Conservation (phyloP, 108 stramenopile genomes). For the Cyclotella atomus region DNA sequence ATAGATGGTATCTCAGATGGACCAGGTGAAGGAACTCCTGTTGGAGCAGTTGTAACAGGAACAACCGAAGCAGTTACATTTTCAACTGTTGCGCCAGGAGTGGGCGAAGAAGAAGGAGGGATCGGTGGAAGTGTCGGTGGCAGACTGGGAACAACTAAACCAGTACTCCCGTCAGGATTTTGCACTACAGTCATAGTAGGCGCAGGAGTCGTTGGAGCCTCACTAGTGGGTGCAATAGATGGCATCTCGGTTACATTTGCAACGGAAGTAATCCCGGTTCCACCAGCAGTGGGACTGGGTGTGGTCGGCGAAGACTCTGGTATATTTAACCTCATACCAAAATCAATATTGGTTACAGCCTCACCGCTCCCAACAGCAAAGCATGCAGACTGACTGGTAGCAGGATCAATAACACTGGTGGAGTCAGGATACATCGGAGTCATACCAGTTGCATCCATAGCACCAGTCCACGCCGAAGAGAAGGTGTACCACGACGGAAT, state of each 20-base stretch:
- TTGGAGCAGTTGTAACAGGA: too few relatives aligned
- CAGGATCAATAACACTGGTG: neutral
- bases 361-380: neutral
- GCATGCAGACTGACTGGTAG: neutral
- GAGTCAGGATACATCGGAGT: neutral
- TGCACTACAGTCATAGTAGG: neutral
- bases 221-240: neutral
- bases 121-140: too few relatives aligned
- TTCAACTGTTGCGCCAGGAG: too few relatives aligned
- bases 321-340: neutral
- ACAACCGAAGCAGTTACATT: too few relatives aligned
- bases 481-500: neutral
- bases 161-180: too few relatives aligned
- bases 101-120: too few relatives aligned
- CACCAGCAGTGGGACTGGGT: neutral
- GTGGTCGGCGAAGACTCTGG: neutral
- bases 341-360: too few relatives aligned
- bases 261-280: neutral
- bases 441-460: too few relatives aligned
- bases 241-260: neutral
- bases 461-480: neutral
- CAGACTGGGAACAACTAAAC: too few relatives aligned
- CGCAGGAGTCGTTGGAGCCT: neutral
- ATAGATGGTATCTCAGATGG: too few relatives aligned
- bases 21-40: too few relatives aligned